phyloP scores from a whole-genome alignment of 345 rosid genomes.

The Angophora floribunda region DNA sequence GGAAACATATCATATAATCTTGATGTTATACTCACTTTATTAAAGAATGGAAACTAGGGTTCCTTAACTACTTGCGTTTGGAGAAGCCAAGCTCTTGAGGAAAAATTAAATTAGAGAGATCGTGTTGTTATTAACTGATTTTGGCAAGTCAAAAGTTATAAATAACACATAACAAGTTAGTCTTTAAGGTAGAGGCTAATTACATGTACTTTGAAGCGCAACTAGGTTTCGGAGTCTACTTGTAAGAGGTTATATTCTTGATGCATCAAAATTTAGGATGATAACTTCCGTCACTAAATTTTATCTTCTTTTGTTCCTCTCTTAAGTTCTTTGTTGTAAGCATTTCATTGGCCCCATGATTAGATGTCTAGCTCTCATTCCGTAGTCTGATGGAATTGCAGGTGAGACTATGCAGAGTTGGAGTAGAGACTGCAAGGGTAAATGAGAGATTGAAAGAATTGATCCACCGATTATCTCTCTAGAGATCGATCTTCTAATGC shows the following conservation, averaged over 20 bases:
- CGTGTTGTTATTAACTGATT: not conserved
- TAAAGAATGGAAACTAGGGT: not conserved
- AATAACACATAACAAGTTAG: not conserved
- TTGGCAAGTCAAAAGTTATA: not conserved
- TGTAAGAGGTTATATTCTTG: not conserved
- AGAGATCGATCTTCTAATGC: not conserved
- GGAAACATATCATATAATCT: not conserved
- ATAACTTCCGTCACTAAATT: not conserved
- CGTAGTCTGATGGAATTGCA: not conserved
- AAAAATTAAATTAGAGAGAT: not conserved
- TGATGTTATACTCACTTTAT: not conserved
- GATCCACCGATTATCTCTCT: not conserved
- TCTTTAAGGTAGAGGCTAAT: not conserved
- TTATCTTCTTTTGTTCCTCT: not conserved
- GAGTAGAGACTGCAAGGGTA: constrained; percentile 36
- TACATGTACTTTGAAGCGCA: not conserved
- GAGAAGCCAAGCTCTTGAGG: not conserved
- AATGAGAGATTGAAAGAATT: constrained; percentile 26
- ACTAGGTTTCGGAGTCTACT: not conserved
- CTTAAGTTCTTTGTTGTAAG: not conserved
- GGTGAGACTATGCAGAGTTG: constrained; percentile 37
- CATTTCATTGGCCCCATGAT: not conserved
- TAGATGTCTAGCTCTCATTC: not conserved
- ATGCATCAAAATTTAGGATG: not conserved
- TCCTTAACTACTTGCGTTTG: not conserved